Conservation (phyloP, 352 stramenopile species). For the Globisporangium nagaii region DNA sequence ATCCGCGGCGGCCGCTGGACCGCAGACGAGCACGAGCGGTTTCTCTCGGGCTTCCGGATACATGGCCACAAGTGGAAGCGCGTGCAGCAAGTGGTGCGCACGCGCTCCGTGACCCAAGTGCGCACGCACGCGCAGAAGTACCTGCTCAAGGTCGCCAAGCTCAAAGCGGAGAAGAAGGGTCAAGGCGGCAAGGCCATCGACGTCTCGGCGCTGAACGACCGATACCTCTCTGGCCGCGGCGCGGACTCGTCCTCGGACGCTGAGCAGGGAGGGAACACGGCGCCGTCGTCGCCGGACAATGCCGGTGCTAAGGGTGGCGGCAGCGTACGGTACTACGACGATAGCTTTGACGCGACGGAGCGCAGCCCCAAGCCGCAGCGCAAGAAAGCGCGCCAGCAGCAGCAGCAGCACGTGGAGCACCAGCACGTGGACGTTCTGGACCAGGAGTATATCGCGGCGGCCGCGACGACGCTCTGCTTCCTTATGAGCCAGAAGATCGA, state of each 20-base stretch:
- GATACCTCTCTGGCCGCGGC: constrained; percentile 7
- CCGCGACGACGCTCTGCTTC: constrained; percentile 74
- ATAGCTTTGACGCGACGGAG: not conserved
- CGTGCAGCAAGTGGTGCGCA: constrained; percentile 84
- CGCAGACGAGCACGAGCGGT: constrained; percentile 82
- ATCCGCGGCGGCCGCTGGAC: constrained; percentile 83
- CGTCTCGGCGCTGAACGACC: constrained; percentile 13
- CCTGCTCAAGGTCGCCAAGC: constrained; percentile 85
- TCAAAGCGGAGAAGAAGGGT: constrained; percentile 83
- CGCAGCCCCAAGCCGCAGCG: constrained; percentile 19
- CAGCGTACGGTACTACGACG: constrained; percentile 2
- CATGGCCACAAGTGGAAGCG: constrained; percentile 90
- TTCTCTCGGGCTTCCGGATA: constrained; percentile 80
- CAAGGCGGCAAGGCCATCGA: constrained; percentile 20
- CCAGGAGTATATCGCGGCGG: constrained; percentile 74
- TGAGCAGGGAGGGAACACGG: constrained; percentile 22
- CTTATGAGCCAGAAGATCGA: constrained; percentile 85
- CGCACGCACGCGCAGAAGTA: constrained; percentile 88
- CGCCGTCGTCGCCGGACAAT: constrained; percentile 31
- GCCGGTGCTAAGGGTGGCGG: constrained; percentile 3
- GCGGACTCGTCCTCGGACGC: constrained; percentile 16
- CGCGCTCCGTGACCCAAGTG: constrained; percentile 84
- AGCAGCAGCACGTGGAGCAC: constrained; percentile 9
- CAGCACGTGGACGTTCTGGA: constrained; percentile 47
- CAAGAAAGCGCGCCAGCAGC: constrained; percentile 57